phyloP scores from a whole-genome alignment of 2,329 filamentous ascomycete genomes.

The Talaromyces sp. region DNA sequence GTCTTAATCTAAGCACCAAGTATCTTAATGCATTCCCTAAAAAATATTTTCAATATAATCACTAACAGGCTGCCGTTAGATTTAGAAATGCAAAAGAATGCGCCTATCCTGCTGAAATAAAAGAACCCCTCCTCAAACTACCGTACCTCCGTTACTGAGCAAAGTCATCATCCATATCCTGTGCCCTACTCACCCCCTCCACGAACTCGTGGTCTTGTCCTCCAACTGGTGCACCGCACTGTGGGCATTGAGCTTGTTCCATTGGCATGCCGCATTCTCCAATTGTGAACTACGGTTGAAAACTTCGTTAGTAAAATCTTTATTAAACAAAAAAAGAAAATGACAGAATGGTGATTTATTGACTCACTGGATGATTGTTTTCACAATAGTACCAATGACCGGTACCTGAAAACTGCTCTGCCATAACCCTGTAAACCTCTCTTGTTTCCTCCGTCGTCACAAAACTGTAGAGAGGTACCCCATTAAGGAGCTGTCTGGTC shows the following conservation, averaged over 20 bases:
- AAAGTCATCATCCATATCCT: neutral
- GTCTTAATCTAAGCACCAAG: neutral
- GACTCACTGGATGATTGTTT: conserved; percentile 3
- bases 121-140: no score
- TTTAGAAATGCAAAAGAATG: neutral
- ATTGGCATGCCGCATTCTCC: neutral
- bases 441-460: conserved; percentile 49
- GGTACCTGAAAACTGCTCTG: conserved; percentile 43
- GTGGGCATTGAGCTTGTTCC: neutral
- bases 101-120: neutral
- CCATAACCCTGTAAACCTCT: conserved; percentile 49
- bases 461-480: conserved; percentile 7
- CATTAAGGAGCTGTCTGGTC: neutral
- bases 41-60: neutral
- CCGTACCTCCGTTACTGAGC: neutral
- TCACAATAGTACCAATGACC: conserved; percentile 44
- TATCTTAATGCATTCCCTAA: neutral
- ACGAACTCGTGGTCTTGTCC: neutral
- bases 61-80: no score
- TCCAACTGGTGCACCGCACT: neutral
- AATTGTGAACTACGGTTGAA: neutral
- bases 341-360: neutral
- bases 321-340: no score
- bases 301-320: neutral
- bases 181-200: neutral